Evolutionary conservation across 495 filamentous ascomycete genomes (phyloP).

Genomic region (Aspergillus leporis): DNA sequence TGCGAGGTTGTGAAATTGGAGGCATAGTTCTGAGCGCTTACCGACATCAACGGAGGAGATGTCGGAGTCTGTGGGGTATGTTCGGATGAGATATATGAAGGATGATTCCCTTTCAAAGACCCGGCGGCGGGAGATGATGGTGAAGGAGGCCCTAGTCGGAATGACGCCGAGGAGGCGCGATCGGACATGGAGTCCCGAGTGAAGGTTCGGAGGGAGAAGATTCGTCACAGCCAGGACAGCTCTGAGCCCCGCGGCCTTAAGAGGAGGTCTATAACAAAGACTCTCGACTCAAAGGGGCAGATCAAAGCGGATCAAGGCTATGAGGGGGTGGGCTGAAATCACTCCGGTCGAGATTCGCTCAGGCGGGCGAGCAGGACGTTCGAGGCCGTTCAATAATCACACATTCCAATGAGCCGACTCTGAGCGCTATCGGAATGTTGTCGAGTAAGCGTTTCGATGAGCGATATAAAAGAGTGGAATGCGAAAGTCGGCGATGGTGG

Average conservation of each 20-base stretch:
- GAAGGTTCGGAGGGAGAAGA: conserved; percentile 14
- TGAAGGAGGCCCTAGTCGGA: conserved; percentile 44
- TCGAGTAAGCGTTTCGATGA: conserved; percentile 7
- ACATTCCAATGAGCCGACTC: conserved; percentile 37
- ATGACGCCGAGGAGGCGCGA: conserved; percentile 39
- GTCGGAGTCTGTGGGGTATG: conserved; percentile 46
- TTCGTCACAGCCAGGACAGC: conserved; percentile 18
- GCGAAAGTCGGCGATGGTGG: conserved; percentile 5
- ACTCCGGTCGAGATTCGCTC: conserved; percentile 41
- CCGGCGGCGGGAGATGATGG: conserved; percentile 45
- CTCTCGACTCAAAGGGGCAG: conserved; percentile 16
- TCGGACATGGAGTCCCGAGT: conserved; percentile 42
- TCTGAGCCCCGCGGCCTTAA: conserved; percentile 11
- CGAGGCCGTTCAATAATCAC: conserved; percentile 39
- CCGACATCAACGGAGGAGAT: conserved; percentile 56
- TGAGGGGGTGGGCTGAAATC: conserved; percentile 13
- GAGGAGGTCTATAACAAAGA: conserved; percentile 27
- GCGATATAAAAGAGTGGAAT: conserved; percentile 8
- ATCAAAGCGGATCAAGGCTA: conserved; percentile 15
- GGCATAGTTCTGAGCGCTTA: conserved; percentile 51
- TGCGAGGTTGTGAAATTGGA: conserved; percentile 47
- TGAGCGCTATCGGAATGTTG: conserved; percentile 17
- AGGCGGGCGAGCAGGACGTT: conserved; percentile 42
- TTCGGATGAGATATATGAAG: conserved; percentile 34
- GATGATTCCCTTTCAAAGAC: conserved; percentile 39